These are phyloP conservation scores for Salix suchowensis DNA, from an alignment of 345 rosid genomes.

Conservation along the genomic window DNA sequence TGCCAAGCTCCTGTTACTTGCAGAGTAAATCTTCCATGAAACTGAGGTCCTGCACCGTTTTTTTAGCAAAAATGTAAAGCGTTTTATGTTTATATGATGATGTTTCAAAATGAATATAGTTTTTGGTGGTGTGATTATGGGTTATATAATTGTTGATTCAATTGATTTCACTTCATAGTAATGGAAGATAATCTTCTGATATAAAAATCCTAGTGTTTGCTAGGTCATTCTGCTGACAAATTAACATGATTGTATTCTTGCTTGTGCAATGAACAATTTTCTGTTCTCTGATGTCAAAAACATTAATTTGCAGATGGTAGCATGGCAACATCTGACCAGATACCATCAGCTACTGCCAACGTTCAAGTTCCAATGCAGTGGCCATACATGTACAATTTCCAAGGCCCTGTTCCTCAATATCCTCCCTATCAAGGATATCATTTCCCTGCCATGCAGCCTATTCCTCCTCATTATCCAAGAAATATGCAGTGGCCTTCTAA, in stretches of 20 bases:
- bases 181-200: too few species aligned
- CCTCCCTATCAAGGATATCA: conserved; percentile 74
- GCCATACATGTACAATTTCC: conserved; percentile 56
- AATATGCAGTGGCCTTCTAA: conserved; percentile 45
- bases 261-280: not conserved
- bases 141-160: too few species aligned
- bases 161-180: too few species aligned
- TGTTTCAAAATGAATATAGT: too few species aligned
- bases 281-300: conserved; percentile 7
- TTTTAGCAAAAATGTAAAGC: not conserved
- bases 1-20: not conserved
- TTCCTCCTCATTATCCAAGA: conserved; percentile 40
- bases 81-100: not conserved
- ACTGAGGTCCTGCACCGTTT: not conserved
- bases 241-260: not conserved
- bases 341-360: conserved; percentile 28
- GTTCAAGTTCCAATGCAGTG: conserved; percentile 56
- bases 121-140: too few species aligned
- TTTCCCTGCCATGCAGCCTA: conserved; percentile 55
- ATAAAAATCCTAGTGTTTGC: too few species aligned
- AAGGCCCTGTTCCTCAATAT: conserved; percentile 39
- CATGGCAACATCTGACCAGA: conserved; percentile 29
- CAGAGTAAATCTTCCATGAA: not conserved
- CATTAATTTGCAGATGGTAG: conserved; percentile 42
- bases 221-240: not conserved